Conservation (phyloP, 2,329 filamentous ascomycete genomes). For the Cladosporium oxysporum region DNA sequence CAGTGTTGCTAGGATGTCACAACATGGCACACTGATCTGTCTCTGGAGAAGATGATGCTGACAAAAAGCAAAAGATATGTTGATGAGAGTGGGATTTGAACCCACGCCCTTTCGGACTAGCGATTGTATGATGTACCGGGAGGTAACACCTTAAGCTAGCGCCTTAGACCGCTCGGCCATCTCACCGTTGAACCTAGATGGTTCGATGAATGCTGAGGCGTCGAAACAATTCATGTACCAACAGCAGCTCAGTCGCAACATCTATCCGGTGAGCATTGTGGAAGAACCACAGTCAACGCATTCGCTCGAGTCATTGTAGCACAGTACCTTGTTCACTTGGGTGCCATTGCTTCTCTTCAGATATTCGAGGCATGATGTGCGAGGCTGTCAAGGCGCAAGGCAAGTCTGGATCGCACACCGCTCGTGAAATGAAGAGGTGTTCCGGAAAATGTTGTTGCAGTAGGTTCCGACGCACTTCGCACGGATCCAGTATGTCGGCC, state of each 20-base stretch:
- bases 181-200: conserved; percentile 15
- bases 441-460: neutral
- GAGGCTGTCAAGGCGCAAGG: neutral
- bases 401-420: neutral
- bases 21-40: neutral
- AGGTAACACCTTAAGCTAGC: conserved; percentile 17
- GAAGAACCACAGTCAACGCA: neutral
- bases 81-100: conserved; percentile 21
- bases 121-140: conserved; percentile 5
- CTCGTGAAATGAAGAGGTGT: neutral
- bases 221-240: neutral
- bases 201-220: neutral
- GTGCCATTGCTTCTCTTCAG: neutral
- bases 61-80: conserved; percentile 11
- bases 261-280: neutral
- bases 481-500: neutral
- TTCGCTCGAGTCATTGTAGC: neutral
- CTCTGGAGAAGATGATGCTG: neutral
- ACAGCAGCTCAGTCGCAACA: neutral
- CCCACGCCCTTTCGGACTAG: conserved; percentile 21
- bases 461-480: neutral
- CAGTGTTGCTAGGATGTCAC: neutral
- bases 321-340: neutral
- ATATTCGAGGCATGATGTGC: neutral
- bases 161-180: conserved; percentile 21